Percentiles rank a stretch among this genome's conserved stretches.
phyloP scores from a whole-genome alignment of 805 yeast genomes.

The Kodamaea hsintzibuensis region DNA sequence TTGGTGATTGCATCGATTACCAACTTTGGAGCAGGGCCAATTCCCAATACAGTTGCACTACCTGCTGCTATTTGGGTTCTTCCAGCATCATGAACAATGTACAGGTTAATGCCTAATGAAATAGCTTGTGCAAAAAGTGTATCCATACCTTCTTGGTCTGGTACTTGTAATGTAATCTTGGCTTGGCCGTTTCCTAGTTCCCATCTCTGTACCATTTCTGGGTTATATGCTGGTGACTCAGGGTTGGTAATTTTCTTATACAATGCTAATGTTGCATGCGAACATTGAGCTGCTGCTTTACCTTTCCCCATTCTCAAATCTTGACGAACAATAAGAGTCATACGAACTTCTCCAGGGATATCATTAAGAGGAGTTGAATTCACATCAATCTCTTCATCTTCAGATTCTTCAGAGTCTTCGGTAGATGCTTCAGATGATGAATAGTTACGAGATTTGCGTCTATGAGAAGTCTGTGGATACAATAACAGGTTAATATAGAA shows the following conservation, averaged over 20 bases:
- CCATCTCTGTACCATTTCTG: conserved; percentile 74
- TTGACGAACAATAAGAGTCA: conserved; percentile 86
- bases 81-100: conserved; percentile 93
- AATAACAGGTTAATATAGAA: conserved; percentile 26
- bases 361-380: conserved; percentile 62
- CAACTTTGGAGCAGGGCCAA: conserved; percentile 93
- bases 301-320: conserved; percentile 94
- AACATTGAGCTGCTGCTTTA: conserved; percentile 95
- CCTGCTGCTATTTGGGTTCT: conserved; percentile 97
- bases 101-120: conserved; percentile 73
- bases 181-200: conserved; percentile 80
- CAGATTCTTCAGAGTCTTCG: conserved; percentile 31
- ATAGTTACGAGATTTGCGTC: background rate
- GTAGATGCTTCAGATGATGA: conserved; percentile 3
- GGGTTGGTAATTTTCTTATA: conserved; percentile 66
- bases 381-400: conserved; percentile 51
- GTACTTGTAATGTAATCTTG: conserved; percentile 81
- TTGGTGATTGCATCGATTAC: conserved; percentile 82
- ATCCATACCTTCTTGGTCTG: conserved; percentile 70
- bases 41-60: conserved; percentile 91
- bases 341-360: conserved; percentile 75
- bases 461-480: conserved; percentile 1
- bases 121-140: conserved; percentile 78
- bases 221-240: conserved; percentile 55
- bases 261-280: conserved; percentile 94